Evolutionary conservation across 805 yeast species (phyloP), one percentile per base, ranked within the genome.

Genomic region (Candida dajiaensis): DNA sequence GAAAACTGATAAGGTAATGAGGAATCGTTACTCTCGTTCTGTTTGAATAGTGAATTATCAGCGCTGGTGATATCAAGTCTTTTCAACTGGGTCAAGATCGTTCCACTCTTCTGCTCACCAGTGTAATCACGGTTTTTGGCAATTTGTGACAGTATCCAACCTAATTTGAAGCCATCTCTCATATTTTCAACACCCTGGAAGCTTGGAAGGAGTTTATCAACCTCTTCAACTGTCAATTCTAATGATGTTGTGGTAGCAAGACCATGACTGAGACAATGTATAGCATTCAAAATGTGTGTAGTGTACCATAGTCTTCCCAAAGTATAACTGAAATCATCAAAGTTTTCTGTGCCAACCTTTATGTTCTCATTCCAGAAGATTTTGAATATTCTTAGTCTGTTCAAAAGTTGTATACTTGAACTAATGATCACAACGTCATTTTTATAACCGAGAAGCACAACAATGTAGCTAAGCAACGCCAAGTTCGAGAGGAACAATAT

Each of bases 381-480:
- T 44, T 57, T 74, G 57, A 58, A 69, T 9, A 83, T 62, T 50
- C 73, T 73, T 61, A 79, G 74, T 54, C 81, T 88, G 58, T 78
- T 78, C 56, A 81, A 76, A 13, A 80, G 69, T 1, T 81, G 65
- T 13, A 74, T 69, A 1, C 83, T 68, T 47, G 74, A 66, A 4
- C 80, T 72, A 25, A 84, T 67, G 21, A 1, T 83, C 81, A 45
- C 42, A 36, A 80, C 64, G 7, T 85, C 77, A 55, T 77, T 80
- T 31, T 73, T 70, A 44, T 76, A 78, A 0, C 90, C 89, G 21
- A 80, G 74, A 37, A 81, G 65, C 2, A 81, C 64, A 10, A 81
- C 71, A 10, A 79, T 65, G 55, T 80, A 84, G 56, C 82, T 82
- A 26, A 80, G 57, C 10, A 75, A 54, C 0, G 69, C 63, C 45